These are phyloP conservation scores for Artemisia annua DNA, from an alignment of 129 eudicot species.

Conservation along the genomic window DNA sequence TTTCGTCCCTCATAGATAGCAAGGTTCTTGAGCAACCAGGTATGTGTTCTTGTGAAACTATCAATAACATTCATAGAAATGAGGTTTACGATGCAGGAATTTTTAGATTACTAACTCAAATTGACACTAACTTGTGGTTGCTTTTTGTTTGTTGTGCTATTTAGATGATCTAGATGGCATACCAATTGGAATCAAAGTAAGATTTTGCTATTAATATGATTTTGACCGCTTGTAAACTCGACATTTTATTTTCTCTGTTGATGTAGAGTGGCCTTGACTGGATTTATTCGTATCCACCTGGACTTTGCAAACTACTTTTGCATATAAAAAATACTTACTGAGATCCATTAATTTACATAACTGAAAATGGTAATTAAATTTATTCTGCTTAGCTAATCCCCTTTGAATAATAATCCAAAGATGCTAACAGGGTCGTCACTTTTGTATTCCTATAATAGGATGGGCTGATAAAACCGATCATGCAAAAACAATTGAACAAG, in stretches of 20 bases:
- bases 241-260: not conserved
- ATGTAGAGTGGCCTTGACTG: constrained; percentile 35
- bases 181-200: constrained; percentile 20
- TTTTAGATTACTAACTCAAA: not conserved
- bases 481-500: constrained; percentile 27
- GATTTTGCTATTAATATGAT: not conserved
- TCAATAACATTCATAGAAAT: not conserved
- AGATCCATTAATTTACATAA: constrained; percentile 37
- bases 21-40: constrained; percentile 25
- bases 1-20: constrained; percentile 19
- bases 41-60: not conserved
- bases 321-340: constrained; percentile 30
- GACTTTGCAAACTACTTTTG: constrained; percentile 30
- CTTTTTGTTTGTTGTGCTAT: not conserved
- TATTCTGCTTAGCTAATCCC: not conserved
- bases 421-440: not conserved
- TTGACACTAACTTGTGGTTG: constrained; percentile 13
- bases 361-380: constrained; percentile 43
- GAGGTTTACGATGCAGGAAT: not conserved
- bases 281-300: constrained; percentile 38
- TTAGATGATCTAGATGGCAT: constrained; percentile 15
- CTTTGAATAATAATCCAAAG: not conserved
- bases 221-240: not conserved
- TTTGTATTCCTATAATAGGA: constrained; percentile 19
- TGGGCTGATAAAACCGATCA: constrained; percentile 23